phyloP scores from a whole-genome alignment of 1,284 basidiomycete species.

The Austroboletus rostrupii region DNA sequence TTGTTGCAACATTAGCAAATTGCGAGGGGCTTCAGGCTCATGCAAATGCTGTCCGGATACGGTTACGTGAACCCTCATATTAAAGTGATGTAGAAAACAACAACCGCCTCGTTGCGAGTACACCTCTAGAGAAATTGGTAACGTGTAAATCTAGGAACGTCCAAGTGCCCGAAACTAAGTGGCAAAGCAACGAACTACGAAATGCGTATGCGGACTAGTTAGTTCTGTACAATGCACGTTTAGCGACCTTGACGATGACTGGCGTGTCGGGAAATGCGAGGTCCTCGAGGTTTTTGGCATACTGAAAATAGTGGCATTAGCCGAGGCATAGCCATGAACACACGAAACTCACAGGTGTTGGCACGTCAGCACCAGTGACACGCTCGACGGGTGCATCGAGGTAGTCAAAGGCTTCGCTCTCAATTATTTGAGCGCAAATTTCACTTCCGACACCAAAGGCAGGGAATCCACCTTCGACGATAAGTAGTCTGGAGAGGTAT shows the following conservation, averaged over 20 bases:
- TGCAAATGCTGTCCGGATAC: constrained; percentile 81
- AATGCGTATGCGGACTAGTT: constrained; percentile 45
- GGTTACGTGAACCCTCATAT: constrained; percentile 36
- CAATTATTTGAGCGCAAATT: constrained; percentile 93
- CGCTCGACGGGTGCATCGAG: constrained; percentile 98
- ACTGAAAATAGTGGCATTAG: constrained; percentile 45
- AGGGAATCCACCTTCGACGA: constrained; percentile 98
- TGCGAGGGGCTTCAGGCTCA: constrained; percentile 95
- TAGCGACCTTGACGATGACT: constrained; percentile 86
- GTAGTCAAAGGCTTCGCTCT: constrained; percentile 95
- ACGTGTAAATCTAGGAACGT: constrained; percentile 20
- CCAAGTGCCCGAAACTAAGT: constrained; percentile 11
- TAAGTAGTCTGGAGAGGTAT: constrained; percentile 62
- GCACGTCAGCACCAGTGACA: constrained; percentile 95
- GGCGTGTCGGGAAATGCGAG: constrained; percentile 90
- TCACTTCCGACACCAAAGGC: constrained; percentile 97
- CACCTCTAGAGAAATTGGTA: constrained; percentile 17
- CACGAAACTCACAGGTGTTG: constrained; percentile 82
- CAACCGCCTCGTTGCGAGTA: constrained; percentile 2
- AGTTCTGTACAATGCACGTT: constrained; percentile 85
- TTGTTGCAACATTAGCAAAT: constrained; percentile 88
- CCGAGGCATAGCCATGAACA: neutral
- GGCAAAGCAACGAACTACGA: constrained; percentile 12
- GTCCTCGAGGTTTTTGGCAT: constrained; percentile 83
- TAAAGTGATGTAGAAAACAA: neutral